Evolutionary conservation across 768 basidiomycete species (phyloP).

Genomic region (Holtermanniella nyarrowii): DNA sequence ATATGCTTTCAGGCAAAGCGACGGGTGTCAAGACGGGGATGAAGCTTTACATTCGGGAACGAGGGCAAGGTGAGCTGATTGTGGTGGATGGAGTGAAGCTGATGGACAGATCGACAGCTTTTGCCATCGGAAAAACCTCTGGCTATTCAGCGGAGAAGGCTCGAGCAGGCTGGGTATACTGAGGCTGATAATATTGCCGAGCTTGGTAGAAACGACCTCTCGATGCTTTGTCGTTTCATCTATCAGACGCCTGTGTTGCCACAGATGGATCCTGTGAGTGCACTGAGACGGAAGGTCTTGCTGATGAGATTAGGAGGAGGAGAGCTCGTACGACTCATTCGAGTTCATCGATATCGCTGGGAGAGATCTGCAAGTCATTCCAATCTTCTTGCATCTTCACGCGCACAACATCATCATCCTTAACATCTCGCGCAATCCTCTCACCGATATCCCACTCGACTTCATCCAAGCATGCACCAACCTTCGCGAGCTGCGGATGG

Average conservation of each 20-base stretch:
- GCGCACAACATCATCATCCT: slow-evolving; percentile 75
- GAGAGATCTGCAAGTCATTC: slow-evolving; percentile 72
- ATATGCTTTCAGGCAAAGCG: slow-evolving; percentile 47
- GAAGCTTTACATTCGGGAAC: slow-evolving; percentile 49
- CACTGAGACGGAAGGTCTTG: not conserved
- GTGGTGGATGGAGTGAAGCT: not conserved
- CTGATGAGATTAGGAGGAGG: slow-evolving; percentile 64
- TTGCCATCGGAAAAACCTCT: slow-evolving; percentile 72
- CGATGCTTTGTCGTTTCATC: slow-evolving; percentile 78
- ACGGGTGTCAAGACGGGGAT: slow-evolving; percentile 28
- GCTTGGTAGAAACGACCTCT: slow-evolving; percentile 65
- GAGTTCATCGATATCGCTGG: slow-evolving; percentile 73
- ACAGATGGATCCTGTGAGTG: slow-evolving; percentile 35
- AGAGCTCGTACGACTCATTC: slow-evolving; percentile 58
- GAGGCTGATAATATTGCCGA: slow-evolving; percentile 66
- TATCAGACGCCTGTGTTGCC: slow-evolving; percentile 54
- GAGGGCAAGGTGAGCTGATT: slow-evolving; percentile 40
- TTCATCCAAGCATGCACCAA: slow-evolving; percentile 81
- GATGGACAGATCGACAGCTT: slow-evolving; percentile 62
- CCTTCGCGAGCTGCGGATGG: slow-evolving; percentile 73
- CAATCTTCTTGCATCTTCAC: slow-evolving; percentile 70
- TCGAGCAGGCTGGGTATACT: slow-evolving; percentile 79
- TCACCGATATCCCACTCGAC: slow-evolving; percentile 91
- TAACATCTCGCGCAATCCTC: slow-evolving; percentile 84
- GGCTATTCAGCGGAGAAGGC: slow-evolving; percentile 65